Evolutionary conservation across 257 asterid genomes (phyloP), one percentile per base, ranked within the genome.

Genomic region (Nyctanthes arbortristis): DNA sequence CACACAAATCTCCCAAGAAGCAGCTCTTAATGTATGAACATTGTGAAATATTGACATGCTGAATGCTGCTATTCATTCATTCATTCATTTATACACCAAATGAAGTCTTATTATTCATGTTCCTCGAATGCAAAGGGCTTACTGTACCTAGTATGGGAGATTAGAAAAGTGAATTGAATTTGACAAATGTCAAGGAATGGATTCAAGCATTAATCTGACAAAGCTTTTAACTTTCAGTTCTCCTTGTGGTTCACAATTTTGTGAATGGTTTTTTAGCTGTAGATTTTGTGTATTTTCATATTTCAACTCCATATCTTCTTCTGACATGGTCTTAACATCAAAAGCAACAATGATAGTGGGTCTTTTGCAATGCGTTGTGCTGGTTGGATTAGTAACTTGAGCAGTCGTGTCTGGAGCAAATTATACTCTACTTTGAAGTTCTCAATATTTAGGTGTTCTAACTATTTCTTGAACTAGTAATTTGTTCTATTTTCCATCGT

Each of bases 401-500:
- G n/a, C n/a, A n/a, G 58, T 24, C 24, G 59, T 20, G 24, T 52
- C 13, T 24, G 28, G 29, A 52, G 28, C n/a, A 52, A 49, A 52
- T 52, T 22, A 43, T 43, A 43, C 5, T 43, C 20, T 16, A 43
- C 25, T n/a, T 45, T n/a, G 55, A 52, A 24, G 8, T 27, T 1
- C 31, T 24, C 16, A 9, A 52, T 20, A 8, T 29, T 24, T 52
- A 52, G 59, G 59, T 24, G 29, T 24, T 52, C 14, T 0, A 2
- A 8, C 30, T 24, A 52, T 22, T 7, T 3, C 24, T 61, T 7
- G 9, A 56, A 62, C 45, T 68, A 31, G 45, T 66, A 52, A 61
- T 56, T 39, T 52, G 54, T 47, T 58, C 29, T 28, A 22, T 83
- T 45, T 22, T 73, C 18, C 76, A 24, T 75, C 73, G 55, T 29